Conservation (phyloP, 768 basidiomycete genomes). For the Boletus rex-veris region DNA sequence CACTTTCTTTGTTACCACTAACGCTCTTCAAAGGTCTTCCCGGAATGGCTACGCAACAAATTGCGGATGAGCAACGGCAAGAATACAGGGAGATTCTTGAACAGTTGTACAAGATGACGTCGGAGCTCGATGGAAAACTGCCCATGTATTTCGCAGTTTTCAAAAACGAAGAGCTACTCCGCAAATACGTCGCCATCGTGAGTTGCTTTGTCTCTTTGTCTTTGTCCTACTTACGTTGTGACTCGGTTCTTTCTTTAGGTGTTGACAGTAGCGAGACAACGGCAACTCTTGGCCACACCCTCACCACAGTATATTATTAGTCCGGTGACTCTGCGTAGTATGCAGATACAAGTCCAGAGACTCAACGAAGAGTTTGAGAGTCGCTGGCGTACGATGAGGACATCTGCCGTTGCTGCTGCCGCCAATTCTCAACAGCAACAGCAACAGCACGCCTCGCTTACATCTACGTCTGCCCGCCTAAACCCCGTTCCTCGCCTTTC, state of each 20-base stretch:
- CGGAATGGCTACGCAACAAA: constrained; percentile 33
- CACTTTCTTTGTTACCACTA: constrained; percentile 11
- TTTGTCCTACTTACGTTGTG: constrained; percentile 6
- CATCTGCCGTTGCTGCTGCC: constrained; percentile 2
- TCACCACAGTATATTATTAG: constrained; percentile 33
- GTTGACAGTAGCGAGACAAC: constrained; percentile 39
- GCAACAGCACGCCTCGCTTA: constrained; percentile 1
- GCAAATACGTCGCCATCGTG: constrained; percentile 54
- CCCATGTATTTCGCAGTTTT: constrained; percentile 44
- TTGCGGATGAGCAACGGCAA: constrained; percentile 51
- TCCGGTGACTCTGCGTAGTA: constrained; percentile 40
- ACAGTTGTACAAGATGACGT: constrained; percentile 40
- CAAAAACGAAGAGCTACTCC: constrained; percentile 46
- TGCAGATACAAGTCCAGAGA: constrained; percentile 42
- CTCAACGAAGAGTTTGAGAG: constrained; percentile 40
- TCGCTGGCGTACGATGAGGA: constrained; percentile 26
- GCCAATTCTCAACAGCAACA: constrained; percentile 7
- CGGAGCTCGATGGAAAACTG: constrained; percentile 51
- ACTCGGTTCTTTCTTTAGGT: constrained; percentile 35
- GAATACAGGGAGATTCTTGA: constrained; percentile 54
- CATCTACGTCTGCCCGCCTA: constrained; percentile 3
- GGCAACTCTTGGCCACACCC: constrained; percentile 19
- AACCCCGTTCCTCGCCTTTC: constrained; percentile 8
- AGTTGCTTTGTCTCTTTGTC: constrained; percentile 25
- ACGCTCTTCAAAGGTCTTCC: constrained; percentile 32